Evolutionary conservation across 2,329 filamentous ascomycete genomes (phyloP).

Genomic region (Magnaporthiopsis incrustans): DNA sequence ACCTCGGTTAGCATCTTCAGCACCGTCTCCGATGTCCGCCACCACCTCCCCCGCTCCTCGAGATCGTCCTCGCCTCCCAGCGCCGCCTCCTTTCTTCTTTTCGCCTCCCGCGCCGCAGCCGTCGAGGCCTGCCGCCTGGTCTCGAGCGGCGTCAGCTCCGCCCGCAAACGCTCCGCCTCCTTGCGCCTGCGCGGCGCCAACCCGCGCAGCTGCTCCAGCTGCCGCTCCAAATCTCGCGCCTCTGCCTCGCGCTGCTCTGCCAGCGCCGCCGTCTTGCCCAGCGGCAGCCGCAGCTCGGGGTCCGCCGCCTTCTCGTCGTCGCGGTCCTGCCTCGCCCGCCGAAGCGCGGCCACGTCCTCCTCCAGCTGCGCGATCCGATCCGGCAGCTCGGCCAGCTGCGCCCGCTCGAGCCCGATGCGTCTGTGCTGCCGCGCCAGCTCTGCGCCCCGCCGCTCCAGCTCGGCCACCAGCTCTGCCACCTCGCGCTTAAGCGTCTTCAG

Average conservation of each 20-base stretch:
- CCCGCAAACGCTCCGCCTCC: slow-evolving; percentile 58
- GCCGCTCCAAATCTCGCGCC: slow-evolving; percentile 49
- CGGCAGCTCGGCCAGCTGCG: slow-evolving; percentile 43
- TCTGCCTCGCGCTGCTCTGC: slow-evolving; percentile 43
- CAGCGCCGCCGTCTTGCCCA: slow-evolving; percentile 47
- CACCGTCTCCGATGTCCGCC: slow-evolving; percentile 59
- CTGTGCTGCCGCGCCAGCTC: slow-evolving; percentile 50
- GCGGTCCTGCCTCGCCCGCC: slow-evolving; percentile 10
- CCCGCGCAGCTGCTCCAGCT: slow-evolving; percentile 54
- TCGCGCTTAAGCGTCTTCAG: slow-evolving; percentile 75
- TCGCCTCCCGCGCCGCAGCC: slow-evolving; percentile 62
- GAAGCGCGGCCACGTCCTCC: slow-evolving; percentile 36
- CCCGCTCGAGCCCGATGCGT: slow-evolving; percentile 37
- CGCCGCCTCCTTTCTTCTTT: slow-evolving; percentile 57
- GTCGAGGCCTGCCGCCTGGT: slow-evolving; percentile 50
- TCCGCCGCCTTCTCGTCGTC: slow-evolving; percentile 16
- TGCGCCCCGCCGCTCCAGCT: slow-evolving; percentile 58
- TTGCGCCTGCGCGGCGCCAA: slow-evolving; percentile 57
- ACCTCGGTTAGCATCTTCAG: too few relatives aligned
- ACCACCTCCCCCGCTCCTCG: slow-evolving; percentile 70
- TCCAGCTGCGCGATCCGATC: slow-evolving; percentile 40
- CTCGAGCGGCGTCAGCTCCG: slow-evolving; percentile 62
- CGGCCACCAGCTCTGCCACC: slow-evolving; percentile 63
- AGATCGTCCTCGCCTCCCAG: slow-evolving; percentile 63
- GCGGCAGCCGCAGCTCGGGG: slow-evolving; percentile 44